Percentiles rank a stretch among this genome's conserved stretches.
Evolutionary conservation across 106 monocot species (phyloP).

Genomic region (Phalaenopsis aphrodite): DNA sequence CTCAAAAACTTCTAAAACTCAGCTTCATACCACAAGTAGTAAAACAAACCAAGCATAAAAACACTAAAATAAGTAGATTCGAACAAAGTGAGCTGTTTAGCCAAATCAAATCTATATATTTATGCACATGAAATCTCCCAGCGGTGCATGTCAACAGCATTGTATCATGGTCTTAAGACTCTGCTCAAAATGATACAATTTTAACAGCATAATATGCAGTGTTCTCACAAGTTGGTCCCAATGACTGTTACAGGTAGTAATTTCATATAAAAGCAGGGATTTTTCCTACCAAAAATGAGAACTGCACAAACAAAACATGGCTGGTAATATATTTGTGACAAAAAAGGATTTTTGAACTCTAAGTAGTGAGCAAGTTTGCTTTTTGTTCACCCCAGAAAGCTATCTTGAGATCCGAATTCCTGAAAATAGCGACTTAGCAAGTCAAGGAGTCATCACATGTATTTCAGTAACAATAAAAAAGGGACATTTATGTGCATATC

Average conservation of each 20-base stretch:
- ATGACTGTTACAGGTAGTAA: background rate
- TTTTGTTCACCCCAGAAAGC: conserved; percentile 42
- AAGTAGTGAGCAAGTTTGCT: conserved; percentile 24
- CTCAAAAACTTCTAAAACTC: no score
- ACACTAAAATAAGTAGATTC: background rate
- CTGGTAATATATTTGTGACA: background rate
- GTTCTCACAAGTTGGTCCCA: background rate
- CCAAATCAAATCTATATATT: background rate
- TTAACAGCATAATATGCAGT: background rate
- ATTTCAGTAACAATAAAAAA: background rate
- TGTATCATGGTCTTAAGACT: background rate
- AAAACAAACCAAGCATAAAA: no score
- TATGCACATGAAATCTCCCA: background rate
- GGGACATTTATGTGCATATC: no score
- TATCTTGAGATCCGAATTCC: conserved; percentile 95
- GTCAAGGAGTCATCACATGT: background rate
- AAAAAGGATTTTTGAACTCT: background rate
- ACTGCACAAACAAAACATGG: conserved; percentile 1
- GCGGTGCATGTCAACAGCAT: background rate
- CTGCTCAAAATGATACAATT: background rate
- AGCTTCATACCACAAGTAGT: no score
- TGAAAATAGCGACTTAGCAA: conserved; percentile 18
- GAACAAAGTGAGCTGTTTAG: background rate
- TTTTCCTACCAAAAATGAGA: background rate
- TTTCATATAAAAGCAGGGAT: background rate